Percentiles rank a stretch among this genome's conserved stretches.
Evolutionary conservation across 192 early-diverging fungal genomes (phyloP).

Genomic region (Coemansia sp.): DNA sequence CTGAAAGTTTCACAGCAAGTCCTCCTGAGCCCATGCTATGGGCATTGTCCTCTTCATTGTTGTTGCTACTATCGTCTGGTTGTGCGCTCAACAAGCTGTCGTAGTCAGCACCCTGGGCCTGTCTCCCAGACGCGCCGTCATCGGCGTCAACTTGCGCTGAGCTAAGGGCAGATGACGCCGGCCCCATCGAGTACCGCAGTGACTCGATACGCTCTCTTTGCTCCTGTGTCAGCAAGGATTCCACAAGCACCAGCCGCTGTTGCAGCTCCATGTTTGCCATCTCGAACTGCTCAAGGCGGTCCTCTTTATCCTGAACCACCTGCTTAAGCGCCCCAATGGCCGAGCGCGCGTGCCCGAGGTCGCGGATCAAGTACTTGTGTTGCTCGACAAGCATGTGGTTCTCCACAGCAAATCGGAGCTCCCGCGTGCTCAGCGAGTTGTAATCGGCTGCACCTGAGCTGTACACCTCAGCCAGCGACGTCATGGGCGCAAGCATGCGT

Average conservation of each 20-base stretch:
- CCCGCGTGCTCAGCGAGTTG: constrained; percentile 37
- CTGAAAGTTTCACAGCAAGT: neutral
- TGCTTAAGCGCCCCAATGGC: constrained; percentile 46
- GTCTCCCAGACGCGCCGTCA: neutral
- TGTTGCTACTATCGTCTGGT: neutral
- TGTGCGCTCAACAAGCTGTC: neutral
- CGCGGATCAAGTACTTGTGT: constrained; percentile 47
- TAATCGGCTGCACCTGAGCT: constrained; percentile 7
- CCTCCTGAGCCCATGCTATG: neutral
- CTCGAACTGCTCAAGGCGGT: constrained; percentile 40
- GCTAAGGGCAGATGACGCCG: neutral
- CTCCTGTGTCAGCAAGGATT: constrained; percentile 26
- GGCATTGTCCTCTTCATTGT: neutral
- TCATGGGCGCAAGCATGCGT: constrained; percentile 48
- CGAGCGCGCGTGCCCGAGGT: constrained; percentile 46
- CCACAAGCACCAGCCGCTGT: constrained; percentile 32
- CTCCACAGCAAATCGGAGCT: constrained; percentile 46
- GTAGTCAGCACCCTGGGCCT: constrained; percentile 1
- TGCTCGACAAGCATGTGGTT: constrained; percentile 54
- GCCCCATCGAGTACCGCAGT: constrained; percentile 14
- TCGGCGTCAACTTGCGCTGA: neutral
- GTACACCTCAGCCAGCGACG: constrained; percentile 38
- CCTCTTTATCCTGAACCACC: constrained; percentile 51
- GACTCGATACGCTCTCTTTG: constrained; percentile 27
- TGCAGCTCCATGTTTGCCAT: constrained; percentile 33